phyloP scores from a whole-genome alignment of 2,329 filamentous ascomycete genomes.

The Pyrenochaeta sp. region DNA sequence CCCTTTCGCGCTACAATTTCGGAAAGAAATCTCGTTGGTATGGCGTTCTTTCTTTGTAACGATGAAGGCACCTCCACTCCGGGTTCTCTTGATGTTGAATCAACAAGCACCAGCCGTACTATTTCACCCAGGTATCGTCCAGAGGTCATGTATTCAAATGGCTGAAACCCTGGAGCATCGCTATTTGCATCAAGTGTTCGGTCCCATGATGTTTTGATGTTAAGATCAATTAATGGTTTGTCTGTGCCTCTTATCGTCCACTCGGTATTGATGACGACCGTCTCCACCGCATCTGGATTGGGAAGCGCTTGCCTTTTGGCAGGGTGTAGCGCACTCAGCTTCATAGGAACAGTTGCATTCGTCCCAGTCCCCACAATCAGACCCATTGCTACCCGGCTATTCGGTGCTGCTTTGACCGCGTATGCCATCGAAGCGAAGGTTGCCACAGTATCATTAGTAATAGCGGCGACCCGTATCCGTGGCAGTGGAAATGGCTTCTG shows the following conservation, averaged over 20 bases:
- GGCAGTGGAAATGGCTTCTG: conserved; percentile 60
- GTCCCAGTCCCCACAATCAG: conserved; percentile 83
- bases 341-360: conserved; percentile 81
- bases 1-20: conserved; percentile 65
- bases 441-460: conserved; percentile 83
- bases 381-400: conserved; percentile 77
- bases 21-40: conserved; percentile 78
- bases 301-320: conserved; percentile 63
- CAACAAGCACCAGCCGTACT: conserved; percentile 73
- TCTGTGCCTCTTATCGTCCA: conserved; percentile 82
- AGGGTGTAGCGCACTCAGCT: conserved; percentile 67
- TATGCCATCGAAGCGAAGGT: conserved; percentile 82
- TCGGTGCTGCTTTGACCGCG: conserved; percentile 67
- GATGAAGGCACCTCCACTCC: conserved; percentile 61
- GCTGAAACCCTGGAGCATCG: conserved; percentile 78
- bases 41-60: conserved; percentile 66
- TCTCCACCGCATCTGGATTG: conserved; percentile 56
- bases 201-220: conserved; percentile 77
- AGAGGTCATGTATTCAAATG: conserved; percentile 85
- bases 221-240: conserved; percentile 69
- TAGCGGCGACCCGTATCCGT: conserved; percentile 74
- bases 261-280: conserved; percentile 82
- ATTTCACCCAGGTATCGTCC: conserved; percentile 81
- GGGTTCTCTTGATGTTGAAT: conserved; percentile 63
- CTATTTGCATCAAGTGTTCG: conserved; percentile 70